These are phyloP conservation scores for Cnidoscolus chayamansa DNA, from an alignment of 441 rosid genomes.

Conservation along the genomic window DNA sequence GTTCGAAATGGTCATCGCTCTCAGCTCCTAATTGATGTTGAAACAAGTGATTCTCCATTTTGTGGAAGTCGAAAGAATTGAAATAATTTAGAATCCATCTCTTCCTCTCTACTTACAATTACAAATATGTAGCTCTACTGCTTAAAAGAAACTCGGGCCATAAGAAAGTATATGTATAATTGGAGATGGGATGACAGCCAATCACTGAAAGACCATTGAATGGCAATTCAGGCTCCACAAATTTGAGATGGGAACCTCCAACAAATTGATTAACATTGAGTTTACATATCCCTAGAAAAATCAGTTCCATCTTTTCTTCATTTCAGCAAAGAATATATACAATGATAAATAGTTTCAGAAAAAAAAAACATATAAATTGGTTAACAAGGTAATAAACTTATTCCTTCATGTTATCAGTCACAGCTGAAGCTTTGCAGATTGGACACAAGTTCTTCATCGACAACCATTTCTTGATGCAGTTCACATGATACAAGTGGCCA, in stretches of 20 bases:
- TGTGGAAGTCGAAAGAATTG: neutral
- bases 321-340: slow-evolving; percentile 21
- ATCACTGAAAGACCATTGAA: neutral
- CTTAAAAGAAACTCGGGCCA: too few relatives aligned
- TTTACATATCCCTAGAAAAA: slow-evolving; percentile 21
- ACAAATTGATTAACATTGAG: slow-evolving; percentile 22
- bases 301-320: slow-evolving; percentile 6
- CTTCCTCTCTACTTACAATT: too few relatives aligned
- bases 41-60: neutral
- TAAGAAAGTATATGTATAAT: too few relatives aligned
- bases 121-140: too few relatives aligned
- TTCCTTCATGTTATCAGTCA: slow-evolving; percentile 35
- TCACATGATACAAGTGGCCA: slow-evolving; percentile 71
- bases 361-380: neutral
- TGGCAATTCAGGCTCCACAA: slow-evolving; percentile 19
- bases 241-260: slow-evolving; percentile 25
- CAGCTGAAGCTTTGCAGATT: slow-evolving; percentile 70
- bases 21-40: neutral
- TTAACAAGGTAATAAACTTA: slow-evolving; percentile 12
- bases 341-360: slow-evolving; percentile 11
- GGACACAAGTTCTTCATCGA: slow-evolving; percentile 85
- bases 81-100: too few relatives aligned
- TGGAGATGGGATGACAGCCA: neutral
- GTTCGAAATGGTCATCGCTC: neutral
- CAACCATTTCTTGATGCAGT: slow-evolving; percentile 83